Evolutionary conservation across 148 eudicot species (phyloP).

Genomic region (Rheum nobile): DNA sequence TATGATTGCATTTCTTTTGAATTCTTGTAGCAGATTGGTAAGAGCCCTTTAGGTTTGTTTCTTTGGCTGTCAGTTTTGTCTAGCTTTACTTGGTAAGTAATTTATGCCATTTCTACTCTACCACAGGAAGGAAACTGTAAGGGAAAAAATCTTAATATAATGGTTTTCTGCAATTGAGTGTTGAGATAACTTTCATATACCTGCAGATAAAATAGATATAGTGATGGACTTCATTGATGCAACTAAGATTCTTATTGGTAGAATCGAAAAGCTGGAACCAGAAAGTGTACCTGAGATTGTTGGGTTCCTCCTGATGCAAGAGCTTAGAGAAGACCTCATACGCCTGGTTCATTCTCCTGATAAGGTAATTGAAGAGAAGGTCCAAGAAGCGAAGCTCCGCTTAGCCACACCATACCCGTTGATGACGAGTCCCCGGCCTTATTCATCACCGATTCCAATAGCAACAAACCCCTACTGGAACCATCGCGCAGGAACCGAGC

Average conservation of each 20-base stretch:
- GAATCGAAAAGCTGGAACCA: conserved; percentile 55
- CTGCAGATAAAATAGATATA: neutral
- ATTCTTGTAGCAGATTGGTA: neutral
- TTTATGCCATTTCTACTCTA: too few species aligned
- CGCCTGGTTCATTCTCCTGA: conserved; percentile 61
- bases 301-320: conserved; percentile 46
- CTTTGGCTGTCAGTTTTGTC: neutral
- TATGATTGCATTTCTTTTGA: neutral
- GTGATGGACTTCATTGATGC: conserved; percentile 60
- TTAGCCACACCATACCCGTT: conserved; percentile 29
- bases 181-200: neutral
- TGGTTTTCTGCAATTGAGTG: neutral
- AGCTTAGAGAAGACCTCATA: conserved; percentile 43
- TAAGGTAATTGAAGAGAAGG: conserved; percentile 24
- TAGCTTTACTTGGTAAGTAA: neutral
- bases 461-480: conserved; percentile 24
- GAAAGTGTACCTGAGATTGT: conserved; percentile 45
- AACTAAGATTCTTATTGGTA: conserved; percentile 24
- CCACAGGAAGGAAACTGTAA: too few species aligned
- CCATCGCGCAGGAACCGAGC: conserved; percentile 18
- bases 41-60: neutral
- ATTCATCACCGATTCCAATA: conserved; percentile 7
- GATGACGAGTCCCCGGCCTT: conserved; percentile 21
- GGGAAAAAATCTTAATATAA: neutral
- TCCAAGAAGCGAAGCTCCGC: conserved; percentile 33